Conservation (phyloP, 2,329 filamentous ascomycete species). For the Catunica adiposa region DNA sequence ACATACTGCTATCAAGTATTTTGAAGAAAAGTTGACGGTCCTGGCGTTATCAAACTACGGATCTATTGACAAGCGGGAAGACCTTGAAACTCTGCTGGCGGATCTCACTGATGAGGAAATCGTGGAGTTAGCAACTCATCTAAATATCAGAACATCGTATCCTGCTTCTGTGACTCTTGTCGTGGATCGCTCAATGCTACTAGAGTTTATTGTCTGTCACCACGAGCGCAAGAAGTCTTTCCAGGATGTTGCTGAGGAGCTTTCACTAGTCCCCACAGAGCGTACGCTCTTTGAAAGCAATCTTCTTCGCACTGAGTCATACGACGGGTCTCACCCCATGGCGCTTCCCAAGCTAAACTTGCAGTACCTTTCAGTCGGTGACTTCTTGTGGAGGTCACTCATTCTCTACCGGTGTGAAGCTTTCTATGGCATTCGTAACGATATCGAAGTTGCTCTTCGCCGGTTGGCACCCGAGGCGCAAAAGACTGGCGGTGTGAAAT, state of each 20-base stretch:
- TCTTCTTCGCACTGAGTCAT: constrained; percentile 65
- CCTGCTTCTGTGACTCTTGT: constrained; percentile 51
- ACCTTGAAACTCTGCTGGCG: constrained; percentile 61
- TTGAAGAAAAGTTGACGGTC: constrained; percentile 81
- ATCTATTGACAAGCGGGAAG: constrained; percentile 62
- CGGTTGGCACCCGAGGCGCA: constrained; percentile 55
- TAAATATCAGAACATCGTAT: constrained; percentile 72
- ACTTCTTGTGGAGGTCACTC: constrained; percentile 93
- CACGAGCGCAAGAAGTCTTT: constrained; percentile 71
- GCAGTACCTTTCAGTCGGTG: constrained; percentile 85
- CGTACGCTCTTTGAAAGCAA: constrained; percentile 60
- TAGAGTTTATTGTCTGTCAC: constrained; percentile 55
- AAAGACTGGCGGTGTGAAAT: constrained; percentile 49
- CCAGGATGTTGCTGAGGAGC: constrained; percentile 55
- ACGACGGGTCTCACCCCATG: constrained; percentile 72
- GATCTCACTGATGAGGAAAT: constrained; percentile 61
- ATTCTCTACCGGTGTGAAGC: constrained; percentile 77
- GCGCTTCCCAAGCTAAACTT: constrained; percentile 89
- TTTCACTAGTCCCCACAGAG: constrained; percentile 75
- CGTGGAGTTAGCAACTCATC: constrained; percentile 44
- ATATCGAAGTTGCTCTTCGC: constrained; percentile 69
- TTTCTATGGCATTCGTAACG: constrained; percentile 84
- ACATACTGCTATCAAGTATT: constrained; percentile 58
- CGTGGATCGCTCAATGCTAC: constrained; percentile 45
- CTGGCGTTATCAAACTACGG: constrained; percentile 85